phyloP scores from a whole-genome alignment of 129 eudicot species.

The Flaveria bidentis region DNA sequence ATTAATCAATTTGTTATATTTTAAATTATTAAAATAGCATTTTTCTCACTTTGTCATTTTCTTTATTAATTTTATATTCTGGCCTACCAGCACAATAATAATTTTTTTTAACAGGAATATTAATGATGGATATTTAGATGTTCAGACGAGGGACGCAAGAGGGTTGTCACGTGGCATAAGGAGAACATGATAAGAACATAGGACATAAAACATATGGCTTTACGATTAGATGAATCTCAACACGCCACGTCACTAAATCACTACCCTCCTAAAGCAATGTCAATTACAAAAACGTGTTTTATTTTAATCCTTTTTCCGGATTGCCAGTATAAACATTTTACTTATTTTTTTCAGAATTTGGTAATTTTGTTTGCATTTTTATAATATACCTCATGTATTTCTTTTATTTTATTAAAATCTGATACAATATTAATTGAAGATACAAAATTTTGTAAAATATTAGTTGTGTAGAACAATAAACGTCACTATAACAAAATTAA shows the following conservation, averaged over 20 bases:
- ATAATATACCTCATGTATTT: background rate
- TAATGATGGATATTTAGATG: constrained; percentile 4
- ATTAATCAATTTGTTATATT: too few relatives aligned
- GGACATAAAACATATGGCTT: constrained; percentile 18
- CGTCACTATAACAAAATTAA: too few relatives aligned
- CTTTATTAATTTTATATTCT: background rate
- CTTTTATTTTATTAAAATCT: too few relatives aligned
- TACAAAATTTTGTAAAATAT: background rate
- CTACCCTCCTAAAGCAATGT: background rate
- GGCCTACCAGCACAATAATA: background rate
- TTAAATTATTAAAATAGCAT: too few relatives aligned
- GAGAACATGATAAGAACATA: constrained; percentile 38
- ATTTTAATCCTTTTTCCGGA: background rate
- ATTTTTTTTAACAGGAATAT: background rate
- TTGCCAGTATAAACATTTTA: background rate
- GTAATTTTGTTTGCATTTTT: background rate
- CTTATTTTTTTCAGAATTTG: background rate
- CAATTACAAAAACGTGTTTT: background rate
- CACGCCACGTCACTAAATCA: constrained; percentile 36
- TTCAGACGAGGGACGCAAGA: constrained; percentile 12
- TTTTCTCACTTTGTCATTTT: background rate
- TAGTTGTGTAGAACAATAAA: too few relatives aligned
- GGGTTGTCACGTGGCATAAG: constrained; percentile 23
- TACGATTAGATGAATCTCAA: constrained; percentile 28
- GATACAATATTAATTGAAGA: background rate